Base-by-base conservation (phyloP, 2,329 filamentous ascomycete species). In the Colletotrichum lini region DNA sequence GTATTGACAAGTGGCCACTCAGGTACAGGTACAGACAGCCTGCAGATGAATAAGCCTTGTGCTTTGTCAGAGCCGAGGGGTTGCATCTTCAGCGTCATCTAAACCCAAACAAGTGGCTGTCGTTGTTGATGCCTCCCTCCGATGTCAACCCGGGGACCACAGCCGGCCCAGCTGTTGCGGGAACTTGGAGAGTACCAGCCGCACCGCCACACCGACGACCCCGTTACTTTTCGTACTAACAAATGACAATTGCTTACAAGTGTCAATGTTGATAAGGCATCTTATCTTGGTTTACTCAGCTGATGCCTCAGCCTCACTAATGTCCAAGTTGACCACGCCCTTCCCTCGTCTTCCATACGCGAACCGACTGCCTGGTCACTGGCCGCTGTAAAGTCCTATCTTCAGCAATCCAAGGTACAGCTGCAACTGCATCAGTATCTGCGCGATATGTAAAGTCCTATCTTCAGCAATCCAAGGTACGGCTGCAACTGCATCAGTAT, bases 341-440 rank as follows among this genome's bases (percentile, higher is more conserved):
- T 72, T 68, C 67, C 57, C 64, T 64, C 56, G 58, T 67, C 65
- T 71, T 67, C 70, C 49, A 70, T 45, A 30, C 18, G 44, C 52
- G 26, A 49, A 35, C 16, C 9, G 12, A 21, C 6, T 40, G 6
- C 42, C 56, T 44, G 21, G 15, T 40, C 12, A 26, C 13, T 26
- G 64, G 26, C 54, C 35, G 40, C 40, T 40, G 30, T 38, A 38
- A 52, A 13, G 4, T 50, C 45, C 65, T 30, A 44, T 44, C 42
- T 56, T 54, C 47, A 66, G 30, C 61, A 38, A 40, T 23, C 21
- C 44, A 18, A 18, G 35, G 23, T 53, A 9, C 7, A 26, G 30
- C 2, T 52, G 23, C 50, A 52, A 16, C 47, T 50, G n/a, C n/a
- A 47, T 21, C 18, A 21, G 45, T n/a, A 30, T 30, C 49, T n/a